Evolutionary conservation across 2,329 filamentous ascomycete species (phyloP).

Genomic region (Chaetothyriales sp.): DNA sequence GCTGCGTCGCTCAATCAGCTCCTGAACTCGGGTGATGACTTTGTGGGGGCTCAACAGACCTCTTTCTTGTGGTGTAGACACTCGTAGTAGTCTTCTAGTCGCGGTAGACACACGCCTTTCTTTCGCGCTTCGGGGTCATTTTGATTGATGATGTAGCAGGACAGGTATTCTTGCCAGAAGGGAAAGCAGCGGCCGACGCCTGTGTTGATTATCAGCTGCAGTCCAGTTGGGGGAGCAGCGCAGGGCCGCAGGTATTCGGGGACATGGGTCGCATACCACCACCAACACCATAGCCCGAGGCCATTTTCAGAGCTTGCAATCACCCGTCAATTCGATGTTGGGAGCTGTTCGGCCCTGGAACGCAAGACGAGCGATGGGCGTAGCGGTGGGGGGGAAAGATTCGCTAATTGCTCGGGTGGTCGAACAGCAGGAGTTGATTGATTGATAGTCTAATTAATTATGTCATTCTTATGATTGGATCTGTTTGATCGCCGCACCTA

Average conservation of each 20-base stretch:
- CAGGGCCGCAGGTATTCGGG: neutral
- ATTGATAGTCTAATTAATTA: too few relatives aligned
- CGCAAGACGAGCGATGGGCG: neutral
- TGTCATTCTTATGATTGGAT: too few relatives aligned
- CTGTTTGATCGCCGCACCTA: too few relatives aligned
- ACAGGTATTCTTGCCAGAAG: conserved; percentile 98
- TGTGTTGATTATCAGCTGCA: conserved; percentile 19
- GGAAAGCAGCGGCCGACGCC: conserved; percentile 78
- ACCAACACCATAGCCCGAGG: conserved; percentile 39
- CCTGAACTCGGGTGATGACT: neutral
- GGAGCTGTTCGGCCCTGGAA: neutral
- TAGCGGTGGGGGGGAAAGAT: neutral
- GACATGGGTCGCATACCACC: conserved; percentile 28
- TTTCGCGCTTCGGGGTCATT: conserved; percentile 60
- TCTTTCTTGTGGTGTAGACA: conserved; percentile 98
- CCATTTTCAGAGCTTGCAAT: conserved; percentile 25
- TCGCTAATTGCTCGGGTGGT: neutral
- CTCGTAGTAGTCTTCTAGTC: conserved; percentile 95
- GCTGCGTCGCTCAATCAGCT: conserved; percentile 35
- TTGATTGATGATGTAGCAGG: conserved; percentile 94
- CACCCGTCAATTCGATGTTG: neutral
- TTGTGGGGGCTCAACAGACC: conserved; percentile 43
- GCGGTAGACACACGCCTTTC: conserved; percentile 72
- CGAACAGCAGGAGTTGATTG: neutral
- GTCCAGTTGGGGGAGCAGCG: neutral